Evolutionary conservation across 2,329 filamentous ascomycete species (phyloP), one percentile per base, ranked within the genome.

Genomic region (Endothia cerciana): DNA sequence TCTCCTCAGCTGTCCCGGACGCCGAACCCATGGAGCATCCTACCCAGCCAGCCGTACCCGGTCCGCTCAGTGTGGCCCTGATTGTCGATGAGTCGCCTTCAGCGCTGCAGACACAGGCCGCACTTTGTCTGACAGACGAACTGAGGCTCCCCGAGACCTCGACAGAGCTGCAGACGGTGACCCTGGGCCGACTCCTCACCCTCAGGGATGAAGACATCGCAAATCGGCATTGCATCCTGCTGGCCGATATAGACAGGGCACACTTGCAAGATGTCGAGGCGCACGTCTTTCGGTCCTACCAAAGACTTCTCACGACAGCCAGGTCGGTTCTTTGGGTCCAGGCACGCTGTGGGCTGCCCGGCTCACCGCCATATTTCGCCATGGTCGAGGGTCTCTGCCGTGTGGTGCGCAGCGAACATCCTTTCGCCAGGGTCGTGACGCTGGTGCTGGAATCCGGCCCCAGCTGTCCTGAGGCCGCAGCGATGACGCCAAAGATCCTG

Each of bases 361-460:
- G 6, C 15, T 17, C 28, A 4, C 33, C 55, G 13, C 55, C 55
- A 57, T 57, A 57, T 30, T 57, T 38, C 13, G 8, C 55, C 5
- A 57, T 57, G 55, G 55, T 57, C 38, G 55, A 57, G 11, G 55
- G 55, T 36, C 55, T 57, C 55, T 57, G 55, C 38, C 55, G 55
- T 13, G 55, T 57, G 15, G 28, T 38, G 2, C 55, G 55, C n/a
- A 57, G 33, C 30, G 55, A 57, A 10, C 55, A 57, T 11, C 55
- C 33, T 38, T 57, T 57, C 10, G 28, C 15, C 55, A 57, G 55
- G 55, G 38, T 57, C 8, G 30, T 57, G 1, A 57, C 55, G 11
- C 15, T 57, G 55, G 4, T 22, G 17, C 55, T 57, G 4, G 55
- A 57, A 11, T 38, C 33, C 17, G 28, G 5, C 13, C 8, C 41